Evolutionary conservation across 169 alveolate species (phyloP), one percentile per base, ranked within the genome.

Genomic region (Perkinsus marinus): DNA sequence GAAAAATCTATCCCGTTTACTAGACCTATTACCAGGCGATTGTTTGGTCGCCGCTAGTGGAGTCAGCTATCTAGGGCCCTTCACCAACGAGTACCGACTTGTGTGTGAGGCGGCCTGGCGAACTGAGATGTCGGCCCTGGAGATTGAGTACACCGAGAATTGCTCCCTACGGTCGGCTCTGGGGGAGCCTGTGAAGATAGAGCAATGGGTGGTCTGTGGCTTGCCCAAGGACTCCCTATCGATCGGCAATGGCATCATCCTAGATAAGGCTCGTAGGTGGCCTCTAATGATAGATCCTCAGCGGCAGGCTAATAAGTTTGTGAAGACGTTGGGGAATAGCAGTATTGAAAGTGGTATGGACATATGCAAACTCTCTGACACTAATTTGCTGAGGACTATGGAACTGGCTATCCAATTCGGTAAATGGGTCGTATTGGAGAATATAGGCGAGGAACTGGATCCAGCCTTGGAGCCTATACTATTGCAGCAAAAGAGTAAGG

Each of bases 221-320:
- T 92, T 96, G 36, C 99, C 99, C 10, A 97, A 97, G 91, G 99
- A 97, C 94, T 95, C 96, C 92, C 93, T 97, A 68, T 96, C 98
- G 0, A 96, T 97, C 37, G 98, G 97, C 93, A 97, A 97, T 94
- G 98, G 97, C 91, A 96, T 97, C 90, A 97, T 97, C 90, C 96
- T 97, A 94, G 97, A 96, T 92, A 95, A 96, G 68, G 94, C 98
- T 37, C 95, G 98, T 94, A 96, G 98, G 93, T 97, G 98, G 98
- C 98, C 98, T 13, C 96, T 96, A 92, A 97, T 97, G 99, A 97
- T 97, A 92, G 99, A 97, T 92, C 99, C 99, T 10, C 96, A 97
- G 92, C 95, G 96, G 90, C 96, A 97, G 93, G 99, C 99, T 3
- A 96, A 97, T 94, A 96, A 95, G 41, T 97, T 96, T 93, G 95